Conservation (phyloP, 441 rosid species). For the Erodium texanum region DNA sequence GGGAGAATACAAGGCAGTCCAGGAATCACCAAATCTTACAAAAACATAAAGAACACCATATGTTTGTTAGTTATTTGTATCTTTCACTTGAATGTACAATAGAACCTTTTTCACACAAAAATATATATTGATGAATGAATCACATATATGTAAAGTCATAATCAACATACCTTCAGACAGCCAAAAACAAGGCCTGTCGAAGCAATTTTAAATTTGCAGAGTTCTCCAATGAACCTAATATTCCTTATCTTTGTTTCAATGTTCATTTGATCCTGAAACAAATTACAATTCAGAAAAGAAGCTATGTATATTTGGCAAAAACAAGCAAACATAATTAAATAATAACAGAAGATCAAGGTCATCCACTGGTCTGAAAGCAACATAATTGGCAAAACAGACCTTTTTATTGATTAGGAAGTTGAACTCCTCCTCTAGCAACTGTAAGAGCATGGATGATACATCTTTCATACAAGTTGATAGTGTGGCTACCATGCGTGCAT, state of each 20-base stretch:
- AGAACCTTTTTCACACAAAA: neutral
- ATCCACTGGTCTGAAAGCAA: no score
- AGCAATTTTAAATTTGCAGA: slow-evolving; percentile 88
- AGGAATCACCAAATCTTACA: no score
- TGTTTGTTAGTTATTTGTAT: no score
- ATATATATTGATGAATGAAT: neutral
- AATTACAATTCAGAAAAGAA: slow-evolving; percentile 24
- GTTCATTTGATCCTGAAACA: slow-evolving; percentile 95
- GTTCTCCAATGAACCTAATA: slow-evolving; percentile 95
- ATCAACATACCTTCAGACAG: slow-evolving; percentile 75
- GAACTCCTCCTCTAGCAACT: slow-evolving; percentile 98
- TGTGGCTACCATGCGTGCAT: slow-evolving; percentile 93
- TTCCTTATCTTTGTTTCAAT: slow-evolving; percentile 96
- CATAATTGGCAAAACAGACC: slow-evolving; percentile 33
- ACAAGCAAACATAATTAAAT: neutral
- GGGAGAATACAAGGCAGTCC: no score
- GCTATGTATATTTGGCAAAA: slow-evolving; percentile 18
- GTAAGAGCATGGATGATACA: slow-evolving; percentile 76
- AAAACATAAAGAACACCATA: no score
- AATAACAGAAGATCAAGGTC: no score
- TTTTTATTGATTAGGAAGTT: slow-evolving; percentile 88
- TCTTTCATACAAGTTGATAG: slow-evolving; percentile 93
- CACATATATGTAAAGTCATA: slow-evolving; percentile 35
- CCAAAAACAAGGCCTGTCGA: slow-evolving; percentile 76
- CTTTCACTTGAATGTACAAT: neutral